A percentile compares a stretch with the other conserved stretches of the same genome.
Evolutionary conservation across 2,329 filamentous ascomycete genomes (phyloP).

Genomic region (Ploettnerulaceae sp.): DNA sequence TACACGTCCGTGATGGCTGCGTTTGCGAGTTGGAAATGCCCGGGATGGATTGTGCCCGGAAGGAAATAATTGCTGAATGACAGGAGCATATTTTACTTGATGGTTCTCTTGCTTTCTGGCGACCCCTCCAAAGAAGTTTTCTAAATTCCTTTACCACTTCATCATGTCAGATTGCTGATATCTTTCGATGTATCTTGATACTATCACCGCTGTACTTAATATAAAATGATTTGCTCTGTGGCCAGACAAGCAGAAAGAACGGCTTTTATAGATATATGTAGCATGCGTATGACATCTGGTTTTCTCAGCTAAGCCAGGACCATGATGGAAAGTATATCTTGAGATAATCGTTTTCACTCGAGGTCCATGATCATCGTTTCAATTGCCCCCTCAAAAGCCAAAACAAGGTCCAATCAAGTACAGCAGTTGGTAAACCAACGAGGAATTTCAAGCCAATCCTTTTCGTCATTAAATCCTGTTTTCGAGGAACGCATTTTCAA

Average conservation of each 20-base stretch:
- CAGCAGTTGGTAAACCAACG: background rate
- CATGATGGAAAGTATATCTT: background rate
- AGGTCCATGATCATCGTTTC: background rate
- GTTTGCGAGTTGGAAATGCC: background rate
- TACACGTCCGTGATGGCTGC: background rate
- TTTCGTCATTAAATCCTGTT: background rate
- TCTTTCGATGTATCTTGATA: background rate
- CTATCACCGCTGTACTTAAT: background rate
- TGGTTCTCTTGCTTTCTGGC: too few relatives aligned
- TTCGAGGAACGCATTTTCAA: slow-evolving; percentile 4
- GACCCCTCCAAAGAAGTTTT: too few relatives aligned
- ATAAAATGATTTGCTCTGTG: background rate
- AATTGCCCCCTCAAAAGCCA: background rate
- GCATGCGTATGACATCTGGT: background rate
- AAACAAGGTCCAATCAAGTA: background rate
- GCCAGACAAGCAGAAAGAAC: background rate
- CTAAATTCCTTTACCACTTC: background rate
- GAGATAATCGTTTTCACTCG: background rate
- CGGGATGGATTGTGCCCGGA: background rate
- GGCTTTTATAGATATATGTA: background rate
- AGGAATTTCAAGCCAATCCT: background rate
- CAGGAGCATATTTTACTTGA: background rate
- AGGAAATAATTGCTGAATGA: background rate
- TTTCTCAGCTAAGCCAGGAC: background rate
- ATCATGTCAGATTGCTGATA: background rate